Evolutionary conservation across 2,329 filamentous ascomycete genomes (phyloP), one percentile per base, ranked within the genome.

Genomic region (Corniculantispora saksenae): DNA sequence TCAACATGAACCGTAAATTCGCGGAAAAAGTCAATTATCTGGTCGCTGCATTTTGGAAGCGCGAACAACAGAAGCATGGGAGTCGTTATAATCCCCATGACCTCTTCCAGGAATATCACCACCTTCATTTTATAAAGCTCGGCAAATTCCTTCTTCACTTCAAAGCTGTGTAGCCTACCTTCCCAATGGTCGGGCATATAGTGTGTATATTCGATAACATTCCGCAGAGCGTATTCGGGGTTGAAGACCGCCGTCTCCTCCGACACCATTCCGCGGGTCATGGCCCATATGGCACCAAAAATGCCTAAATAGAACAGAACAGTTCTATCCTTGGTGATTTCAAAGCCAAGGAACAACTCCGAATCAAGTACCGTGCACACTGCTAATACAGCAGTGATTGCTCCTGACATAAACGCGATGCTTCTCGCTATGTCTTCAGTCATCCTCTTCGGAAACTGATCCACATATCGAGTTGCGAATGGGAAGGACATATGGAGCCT

Each of bases 1-100:
- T 99, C 95, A 19, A 99, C 94, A 71, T 99, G 94, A 25, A 99
- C 89, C 0, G 95, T 98, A 71, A 98, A 97, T 75, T 99, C 95
- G 47, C 95, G 89, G 81, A 99, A 98, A 78, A 99, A 99, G 78
- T 99, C 95, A 66, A 98, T 90, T 68, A 99, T 90, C 66, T 94
- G 92, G 70, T 98, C 94, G 74, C 91, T 94, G 76, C 92, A 96
- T 70, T 89, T 91, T 0, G 94, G 93, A 40, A 98, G 83, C 67
- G 92, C 94, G 73, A 92, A 90, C 79, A 94, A 91, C 15, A 99
- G 85, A 50, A 99, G 86, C 71, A 97, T 89, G 0, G 95, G 95
- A 0, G 94, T 97, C 65, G 97, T 90, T 63, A 98, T 86, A 75
- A 99, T 96, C 72, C 94, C 94, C 66, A 97, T 78, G 5, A 98